Conservation (phyloP, 2,329 filamentous ascomycete genomes). For the Penicillium sp. region DNA sequence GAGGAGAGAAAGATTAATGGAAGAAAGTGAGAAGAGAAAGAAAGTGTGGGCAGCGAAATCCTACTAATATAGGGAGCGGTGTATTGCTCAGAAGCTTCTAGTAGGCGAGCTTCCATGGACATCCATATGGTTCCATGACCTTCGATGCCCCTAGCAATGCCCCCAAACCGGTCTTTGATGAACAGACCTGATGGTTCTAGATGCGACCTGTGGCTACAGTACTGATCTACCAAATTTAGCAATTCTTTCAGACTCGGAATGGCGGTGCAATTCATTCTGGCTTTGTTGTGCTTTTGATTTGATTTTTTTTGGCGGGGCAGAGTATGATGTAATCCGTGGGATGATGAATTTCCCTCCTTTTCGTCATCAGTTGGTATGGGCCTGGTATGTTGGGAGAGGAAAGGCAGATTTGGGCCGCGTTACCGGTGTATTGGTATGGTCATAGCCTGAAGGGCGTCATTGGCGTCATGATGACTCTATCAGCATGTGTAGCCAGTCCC, state of each 20-base stretch:
- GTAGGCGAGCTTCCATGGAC: conserved; percentile 34
- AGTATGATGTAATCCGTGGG: conserved; percentile 24
- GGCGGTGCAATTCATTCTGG: conserved; percentile 7
- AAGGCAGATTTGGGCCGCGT: neutral
- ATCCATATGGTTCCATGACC: conserved; percentile 35
- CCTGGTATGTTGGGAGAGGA: conserved; percentile 1
- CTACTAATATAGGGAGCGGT: conserved; percentile 42
- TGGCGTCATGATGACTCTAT: conserved; percentile 17
- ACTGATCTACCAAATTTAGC: conserved; percentile 4
- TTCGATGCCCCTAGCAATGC: conserved; percentile 26
- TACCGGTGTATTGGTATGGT: neutral
- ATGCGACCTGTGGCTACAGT: conserved; percentile 12
- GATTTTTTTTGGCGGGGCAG: conserved; percentile 21
- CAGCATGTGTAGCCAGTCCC: no score
- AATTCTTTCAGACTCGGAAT: conserved; percentile 1
- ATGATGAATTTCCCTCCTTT: no score
- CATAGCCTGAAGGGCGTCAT: conserved; percentile 2
- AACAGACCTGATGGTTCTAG: conserved; percentile 11
- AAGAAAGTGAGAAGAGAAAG: conserved; percentile 14
- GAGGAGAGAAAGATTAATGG: conserved; percentile 9
- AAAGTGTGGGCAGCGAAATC: conserved; percentile 25
- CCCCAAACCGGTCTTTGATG: conserved; percentile 6
- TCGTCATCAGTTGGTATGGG: neutral
- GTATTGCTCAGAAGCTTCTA: conserved; percentile 41
- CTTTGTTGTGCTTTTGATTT: conserved; percentile 1